phyloP scores from a whole-genome alignment of 441 rosid species.

The Rhodomyrtus psidioides region DNA sequence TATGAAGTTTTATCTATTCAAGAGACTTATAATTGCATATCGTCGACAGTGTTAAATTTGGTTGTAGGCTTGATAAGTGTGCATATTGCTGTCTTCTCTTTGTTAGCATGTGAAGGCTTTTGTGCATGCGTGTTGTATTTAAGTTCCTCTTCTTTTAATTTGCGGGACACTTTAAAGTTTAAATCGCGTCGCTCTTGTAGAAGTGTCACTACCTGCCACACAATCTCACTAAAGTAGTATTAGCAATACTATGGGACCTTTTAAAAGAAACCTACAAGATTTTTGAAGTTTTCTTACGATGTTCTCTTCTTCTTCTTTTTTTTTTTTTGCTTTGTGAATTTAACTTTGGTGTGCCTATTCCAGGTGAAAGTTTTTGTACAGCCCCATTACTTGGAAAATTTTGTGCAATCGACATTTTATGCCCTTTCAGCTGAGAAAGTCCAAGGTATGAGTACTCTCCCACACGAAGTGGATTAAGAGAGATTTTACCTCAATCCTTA shows the following conservation, averaged over 20 bases:
- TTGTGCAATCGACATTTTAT: slow-evolving; percentile 86
- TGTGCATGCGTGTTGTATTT: not conserved
- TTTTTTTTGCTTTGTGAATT: not conserved
- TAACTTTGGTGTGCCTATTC: slow-evolving; percentile 3
- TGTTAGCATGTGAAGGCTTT: not conserved
- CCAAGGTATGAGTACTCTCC: slow-evolving; percentile 39
- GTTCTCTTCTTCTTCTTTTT: no score
- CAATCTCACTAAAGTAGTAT: not conserved
- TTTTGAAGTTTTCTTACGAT: not conserved
- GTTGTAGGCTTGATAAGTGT: not conserved
- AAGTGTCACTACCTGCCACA: not conserved
- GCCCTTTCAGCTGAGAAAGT: slow-evolving; percentile 76
- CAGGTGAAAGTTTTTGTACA: slow-evolving; percentile 93
- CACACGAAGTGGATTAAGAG: not conserved
- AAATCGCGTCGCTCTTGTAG: not conserved
- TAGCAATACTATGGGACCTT: not conserved
- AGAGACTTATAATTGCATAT: not conserved
- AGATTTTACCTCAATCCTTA: not conserved
- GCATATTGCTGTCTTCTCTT: not conserved
- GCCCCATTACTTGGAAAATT: slow-evolving; percentile 76
- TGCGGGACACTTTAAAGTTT: not conserved
- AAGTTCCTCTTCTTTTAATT: not conserved
- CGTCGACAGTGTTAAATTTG: not conserved
- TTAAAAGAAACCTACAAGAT: not conserved
- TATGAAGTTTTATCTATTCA: not conserved